These are phyloP conservation scores for Rhododendron ovatum DNA, from an alignment of 148 eudicot species.

Conservation along the genomic window DNA sequence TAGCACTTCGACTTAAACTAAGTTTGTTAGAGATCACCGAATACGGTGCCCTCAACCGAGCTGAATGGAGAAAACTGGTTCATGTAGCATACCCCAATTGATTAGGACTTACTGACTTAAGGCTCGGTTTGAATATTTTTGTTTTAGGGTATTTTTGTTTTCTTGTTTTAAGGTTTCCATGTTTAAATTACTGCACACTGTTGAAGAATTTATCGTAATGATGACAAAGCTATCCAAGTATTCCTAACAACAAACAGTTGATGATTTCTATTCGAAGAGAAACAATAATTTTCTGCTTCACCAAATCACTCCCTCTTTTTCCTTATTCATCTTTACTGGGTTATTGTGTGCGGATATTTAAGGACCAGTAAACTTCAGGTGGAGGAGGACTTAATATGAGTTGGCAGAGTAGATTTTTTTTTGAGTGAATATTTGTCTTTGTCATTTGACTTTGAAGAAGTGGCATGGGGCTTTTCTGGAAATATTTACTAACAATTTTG, in stretches of 20 bases:
- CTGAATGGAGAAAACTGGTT: too few species aligned
- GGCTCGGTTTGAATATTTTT: too few species aligned
- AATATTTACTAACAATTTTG: neutral
- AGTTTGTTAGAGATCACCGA: too few species aligned
- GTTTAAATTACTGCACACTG: neutral
- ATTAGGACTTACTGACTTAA: too few species aligned
- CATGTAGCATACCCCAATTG: too few species aligned
- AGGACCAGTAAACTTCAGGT: neutral
- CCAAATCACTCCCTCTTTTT: neutral
- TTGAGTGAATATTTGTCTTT: neutral
- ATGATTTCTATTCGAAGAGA: neutral
- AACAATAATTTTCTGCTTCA: neutral
- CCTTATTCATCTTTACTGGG: neutral
- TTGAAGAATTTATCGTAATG: neutral
- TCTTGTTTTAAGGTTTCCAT: neutral
- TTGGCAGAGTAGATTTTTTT: neutral
- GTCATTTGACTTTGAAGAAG: neutral
- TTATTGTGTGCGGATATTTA: neutral
- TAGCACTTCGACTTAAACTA: too few species aligned
- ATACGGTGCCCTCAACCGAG: too few species aligned
- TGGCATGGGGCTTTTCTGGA: neutral
- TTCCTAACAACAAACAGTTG: neutral
- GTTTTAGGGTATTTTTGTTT: neutral
- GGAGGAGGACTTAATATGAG: neutral
- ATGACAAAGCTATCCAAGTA: neutral